phyloP scores from a whole-genome alignment of 495 filamentous ascomycete species.

The Cercophora sp. region DNA sequence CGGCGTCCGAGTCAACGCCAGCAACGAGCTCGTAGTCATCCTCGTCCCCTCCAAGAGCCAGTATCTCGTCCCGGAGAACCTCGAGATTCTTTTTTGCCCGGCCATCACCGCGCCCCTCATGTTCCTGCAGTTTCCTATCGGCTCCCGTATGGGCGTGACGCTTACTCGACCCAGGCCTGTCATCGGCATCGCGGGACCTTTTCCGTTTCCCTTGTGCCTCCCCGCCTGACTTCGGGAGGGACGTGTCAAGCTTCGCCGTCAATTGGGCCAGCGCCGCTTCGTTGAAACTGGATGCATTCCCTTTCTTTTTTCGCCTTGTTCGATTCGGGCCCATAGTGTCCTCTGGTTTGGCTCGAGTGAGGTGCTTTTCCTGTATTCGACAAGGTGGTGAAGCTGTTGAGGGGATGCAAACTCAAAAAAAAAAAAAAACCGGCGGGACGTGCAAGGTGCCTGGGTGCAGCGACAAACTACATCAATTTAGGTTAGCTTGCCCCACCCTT shows the following conservation, averaged over 20 bases:
- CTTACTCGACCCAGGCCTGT: slow-evolving; percentile 46
- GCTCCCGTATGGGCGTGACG: slow-evolving; percentile 33
- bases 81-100: slow-evolving; percentile 24
- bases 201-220: slow-evolving; percentile 42
- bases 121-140: slow-evolving; percentile 23
- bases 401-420: no score
- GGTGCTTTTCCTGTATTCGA: no score
- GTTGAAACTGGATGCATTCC: slow-evolving; percentile 48
- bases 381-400: no score
- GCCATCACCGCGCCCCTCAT: slow-evolving; percentile 4
- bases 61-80: slow-evolving; percentile 65
- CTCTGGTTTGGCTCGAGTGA: no score
- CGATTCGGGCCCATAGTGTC: slow-evolving; percentile 25
- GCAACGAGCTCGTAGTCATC: slow-evolving; percentile 67
- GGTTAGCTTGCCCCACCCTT: no score
- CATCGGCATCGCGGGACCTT: slow-evolving; percentile 30
- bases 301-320: slow-evolving; percentile 19
- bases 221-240: slow-evolving; percentile 28
- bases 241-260: slow-evolving; percentile 61
- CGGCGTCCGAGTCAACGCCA: slow-evolving; percentile 58
- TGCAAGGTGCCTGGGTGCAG: no score
- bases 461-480: no score
- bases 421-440: no score
- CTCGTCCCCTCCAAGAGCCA: slow-evolving; percentile 71
- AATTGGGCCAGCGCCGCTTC: slow-evolving; percentile 58